phyloP scores from a whole-genome alignment of 768 basidiomycete species.

The Suillus sp. region DNA sequence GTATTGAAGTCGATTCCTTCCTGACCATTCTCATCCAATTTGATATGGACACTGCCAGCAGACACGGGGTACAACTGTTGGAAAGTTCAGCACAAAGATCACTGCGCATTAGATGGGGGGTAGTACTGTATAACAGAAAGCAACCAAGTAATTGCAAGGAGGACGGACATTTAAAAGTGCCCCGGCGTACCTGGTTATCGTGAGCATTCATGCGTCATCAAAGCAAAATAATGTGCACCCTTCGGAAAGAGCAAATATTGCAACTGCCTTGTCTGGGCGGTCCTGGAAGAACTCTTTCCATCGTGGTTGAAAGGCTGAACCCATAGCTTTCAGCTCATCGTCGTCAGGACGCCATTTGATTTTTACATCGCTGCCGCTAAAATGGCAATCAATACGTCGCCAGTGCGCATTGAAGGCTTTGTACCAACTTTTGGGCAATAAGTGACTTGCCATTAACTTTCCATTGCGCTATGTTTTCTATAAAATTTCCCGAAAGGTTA shows the following conservation, averaged over 20 bases:
- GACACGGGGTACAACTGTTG: constrained; percentile 46
- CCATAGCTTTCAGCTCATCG: constrained; percentile 23
- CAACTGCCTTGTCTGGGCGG: constrained; percentile 26
- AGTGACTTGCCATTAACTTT: constrained; percentile 42
- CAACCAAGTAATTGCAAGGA: constrained; percentile 19
- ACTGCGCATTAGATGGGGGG: not conserved
- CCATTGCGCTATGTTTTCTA: constrained; percentile 32
- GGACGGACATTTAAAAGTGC: not conserved
- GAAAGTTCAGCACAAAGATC: not conserved
- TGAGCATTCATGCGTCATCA: not conserved
- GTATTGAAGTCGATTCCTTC: constrained; percentile 46
- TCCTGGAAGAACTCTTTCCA: constrained; percentile 24
- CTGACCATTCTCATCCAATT: constrained; percentile 41
- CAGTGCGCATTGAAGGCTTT: not conserved
- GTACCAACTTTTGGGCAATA: constrained; percentile 53
- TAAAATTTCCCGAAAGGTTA: not conserved
- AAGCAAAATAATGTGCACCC: constrained; percentile 2
- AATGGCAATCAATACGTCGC: not conserved
- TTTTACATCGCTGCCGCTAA: constrained; percentile 20
- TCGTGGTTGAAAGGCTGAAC: constrained; percentile 21
- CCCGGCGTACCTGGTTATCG: not conserved
- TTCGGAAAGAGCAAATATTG: not conserved
- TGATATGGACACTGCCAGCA: constrained; percentile 50
- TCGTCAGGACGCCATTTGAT: constrained; percentile 29
- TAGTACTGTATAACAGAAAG: constrained; percentile 35